Percentiles rank a stretch among this genome's conserved stretches.
phyloP scores from a whole-genome alignment of 805 yeast species.

The Wickerhamiella qilinensis region DNA sequence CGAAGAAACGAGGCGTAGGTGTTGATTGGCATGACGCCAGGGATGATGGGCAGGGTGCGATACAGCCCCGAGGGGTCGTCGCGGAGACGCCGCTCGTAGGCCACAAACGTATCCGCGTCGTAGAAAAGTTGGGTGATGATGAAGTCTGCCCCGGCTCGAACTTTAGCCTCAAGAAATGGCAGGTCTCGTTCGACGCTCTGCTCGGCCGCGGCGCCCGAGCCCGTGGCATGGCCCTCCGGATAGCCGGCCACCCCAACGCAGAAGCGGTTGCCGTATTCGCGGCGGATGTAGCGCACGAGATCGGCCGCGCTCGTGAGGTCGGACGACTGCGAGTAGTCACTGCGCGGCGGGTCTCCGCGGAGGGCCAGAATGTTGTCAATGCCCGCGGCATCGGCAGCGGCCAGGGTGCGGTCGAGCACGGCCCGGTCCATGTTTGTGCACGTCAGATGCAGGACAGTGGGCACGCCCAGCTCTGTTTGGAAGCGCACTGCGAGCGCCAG shows the following conservation, averaged over 20 bases:
- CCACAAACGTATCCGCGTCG: slow-evolving; percentile 62
- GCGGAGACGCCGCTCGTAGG: slow-evolving; percentile 62
- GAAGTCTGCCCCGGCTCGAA: slow-evolving; percentile 90
- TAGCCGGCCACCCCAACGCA: slow-evolving; percentile 94
- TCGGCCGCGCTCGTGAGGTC: slow-evolving; percentile 50
- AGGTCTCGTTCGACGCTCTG: slow-evolving; percentile 59
- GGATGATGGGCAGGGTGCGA: slow-evolving; percentile 67
- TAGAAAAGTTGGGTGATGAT: slow-evolving; percentile 83
- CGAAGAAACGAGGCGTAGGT: slow-evolving; percentile 82
- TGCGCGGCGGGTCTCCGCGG: slow-evolving; percentile 88
- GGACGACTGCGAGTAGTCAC: slow-evolving; percentile 28
- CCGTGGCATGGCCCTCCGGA: slow-evolving; percentile 95
- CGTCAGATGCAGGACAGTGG: slow-evolving; percentile 87
- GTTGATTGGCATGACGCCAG: slow-evolving; percentile 96
- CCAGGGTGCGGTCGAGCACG: slow-evolving; percentile 66
- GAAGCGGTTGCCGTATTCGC: slow-evolving; percentile 72
- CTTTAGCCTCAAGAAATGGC: slow-evolving; percentile 66
- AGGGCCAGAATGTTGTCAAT: slow-evolving; percentile 79
- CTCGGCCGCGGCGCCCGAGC: slow-evolving; percentile 47
- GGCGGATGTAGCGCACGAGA: slow-evolving; percentile 64
- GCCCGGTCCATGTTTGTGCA: slow-evolving; percentile 80
- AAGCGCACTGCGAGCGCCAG: slow-evolving; percentile 67
- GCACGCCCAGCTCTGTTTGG: slow-evolving; percentile 58
- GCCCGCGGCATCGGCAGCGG: slow-evolving; percentile 56
- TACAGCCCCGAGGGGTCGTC: slow-evolving; percentile 44